Percentiles rank a stretch among this genome's conserved stretches.
Conservation (phyloP, 768 basidiomycete genomes). For the Russula dissimulans region DNA sequence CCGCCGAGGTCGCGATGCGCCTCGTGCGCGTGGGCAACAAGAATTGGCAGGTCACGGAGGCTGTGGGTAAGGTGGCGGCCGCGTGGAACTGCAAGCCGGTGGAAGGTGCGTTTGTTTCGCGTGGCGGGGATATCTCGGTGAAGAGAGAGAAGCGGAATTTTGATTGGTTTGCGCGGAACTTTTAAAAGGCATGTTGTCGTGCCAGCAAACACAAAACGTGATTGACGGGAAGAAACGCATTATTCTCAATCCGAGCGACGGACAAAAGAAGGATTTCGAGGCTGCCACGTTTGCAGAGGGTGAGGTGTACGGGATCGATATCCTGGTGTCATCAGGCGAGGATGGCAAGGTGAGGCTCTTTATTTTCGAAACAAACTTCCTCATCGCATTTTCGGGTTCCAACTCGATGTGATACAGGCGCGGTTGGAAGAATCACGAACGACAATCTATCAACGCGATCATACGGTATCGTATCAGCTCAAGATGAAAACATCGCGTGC, state of each 20-base stretch:
- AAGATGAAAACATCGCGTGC: slow-evolving; percentile 97
- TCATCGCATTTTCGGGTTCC: not conserved
- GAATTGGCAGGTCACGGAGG: slow-evolving; percentile 92
- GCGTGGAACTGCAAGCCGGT: slow-evolving; percentile 86
- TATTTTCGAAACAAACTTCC: not conserved
- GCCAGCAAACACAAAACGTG: slow-evolving; percentile 88
- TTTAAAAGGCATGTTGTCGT: slow-evolving; percentile 78
- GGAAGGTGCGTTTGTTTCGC: slow-evolving; percentile 51
- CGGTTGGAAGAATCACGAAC: slow-evolving; percentile 84
- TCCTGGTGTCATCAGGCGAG: slow-evolving; percentile 77
- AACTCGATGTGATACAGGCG: slow-evolving; percentile 41
- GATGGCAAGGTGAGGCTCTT: slow-evolving; percentile 72
- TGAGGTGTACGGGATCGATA: slow-evolving; percentile 92
- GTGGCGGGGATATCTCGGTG: not conserved
- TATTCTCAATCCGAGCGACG: slow-evolving; percentile 80
- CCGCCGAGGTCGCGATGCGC: slow-evolving; percentile 88
- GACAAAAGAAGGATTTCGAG: slow-evolving; percentile 81
- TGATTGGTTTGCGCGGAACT: not conserved
- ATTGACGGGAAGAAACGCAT: slow-evolving; percentile 96
- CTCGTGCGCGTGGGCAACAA: slow-evolving; percentile 86
- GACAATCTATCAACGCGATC: slow-evolving; percentile 86
- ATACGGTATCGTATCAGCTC: slow-evolving; percentile 81
- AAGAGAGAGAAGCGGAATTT: not conserved
- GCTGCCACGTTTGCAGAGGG: slow-evolving; percentile 79
- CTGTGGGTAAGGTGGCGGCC: slow-evolving; percentile 60